These are phyloP conservation scores for Corymbia calophylla DNA, from an alignment of 441 rosid genomes.

Conservation along the genomic window DNA sequence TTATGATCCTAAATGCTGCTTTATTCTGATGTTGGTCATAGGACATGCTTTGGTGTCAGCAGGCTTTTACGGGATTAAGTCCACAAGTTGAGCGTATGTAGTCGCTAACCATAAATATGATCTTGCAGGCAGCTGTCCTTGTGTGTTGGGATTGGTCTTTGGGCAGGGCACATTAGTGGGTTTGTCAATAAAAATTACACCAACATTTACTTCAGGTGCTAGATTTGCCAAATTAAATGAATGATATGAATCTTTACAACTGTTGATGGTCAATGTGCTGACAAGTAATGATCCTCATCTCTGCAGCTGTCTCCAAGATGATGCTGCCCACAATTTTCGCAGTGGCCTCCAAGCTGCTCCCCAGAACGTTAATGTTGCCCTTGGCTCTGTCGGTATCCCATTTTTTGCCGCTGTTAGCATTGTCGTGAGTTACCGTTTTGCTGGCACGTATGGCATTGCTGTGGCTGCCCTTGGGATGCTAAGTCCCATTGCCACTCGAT, in stretches of 20 bases:
- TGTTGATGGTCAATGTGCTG: background rate
- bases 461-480: slow-evolving; percentile 5
- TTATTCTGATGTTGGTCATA: background rate
- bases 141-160: background rate
- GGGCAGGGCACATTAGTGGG: background rate
- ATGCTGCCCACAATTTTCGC: too few species aligned
- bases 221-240: background rate
- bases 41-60: background rate
- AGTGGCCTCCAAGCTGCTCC: background rate
- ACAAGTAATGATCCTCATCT: background rate
- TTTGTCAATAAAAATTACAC: background rate
- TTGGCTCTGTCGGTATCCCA: background rate
- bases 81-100: background rate
- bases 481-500: background rate
- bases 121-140: slow-evolving; percentile 5
- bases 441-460: slow-evolving; percentile 3
- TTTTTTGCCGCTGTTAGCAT: background rate
- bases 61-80: background rate
- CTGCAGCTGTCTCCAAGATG: background rate
- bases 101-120: background rate
- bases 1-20: background rate
- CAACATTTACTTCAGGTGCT: background rate
- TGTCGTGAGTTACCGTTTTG: background rate
- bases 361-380: background rate
- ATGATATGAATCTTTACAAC: background rate